A percentile compares a stretch with the other conserved stretches of the same genome.
phyloP scores from a whole-genome alignment of 805 yeast species.

The Candida dajiaensis region DNA sequence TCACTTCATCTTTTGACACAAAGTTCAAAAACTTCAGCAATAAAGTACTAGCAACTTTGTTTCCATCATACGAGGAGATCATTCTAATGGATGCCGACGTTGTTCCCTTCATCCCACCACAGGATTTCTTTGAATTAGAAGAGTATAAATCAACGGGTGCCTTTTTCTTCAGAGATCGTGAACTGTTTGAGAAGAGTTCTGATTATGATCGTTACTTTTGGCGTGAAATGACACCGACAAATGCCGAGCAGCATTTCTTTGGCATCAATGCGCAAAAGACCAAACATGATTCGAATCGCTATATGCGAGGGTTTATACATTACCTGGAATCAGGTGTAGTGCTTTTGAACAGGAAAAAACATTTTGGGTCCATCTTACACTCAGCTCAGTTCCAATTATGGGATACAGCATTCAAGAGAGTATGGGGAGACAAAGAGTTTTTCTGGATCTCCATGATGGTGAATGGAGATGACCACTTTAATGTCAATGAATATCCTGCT shows the following conservation, averaged over 20 bases:
- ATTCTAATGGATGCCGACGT: conserved; percentile 51
- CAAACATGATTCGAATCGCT: conserved; percentile 1
- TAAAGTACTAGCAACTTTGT: conserved; percentile 49
- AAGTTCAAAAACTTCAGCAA: conserved; percentile 29
- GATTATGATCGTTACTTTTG: background rate
- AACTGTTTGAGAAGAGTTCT: conserved; percentile 6
- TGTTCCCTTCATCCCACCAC: conserved; percentile 35
- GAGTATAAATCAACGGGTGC: conserved; percentile 32
- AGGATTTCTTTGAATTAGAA: conserved; percentile 28
- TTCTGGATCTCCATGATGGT: conserved; percentile 30
- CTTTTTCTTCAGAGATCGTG: conserved; percentile 40
- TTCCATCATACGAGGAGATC: conserved; percentile 47
- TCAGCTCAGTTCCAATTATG: conserved; percentile 17
- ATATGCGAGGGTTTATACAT: conserved; percentile 15
- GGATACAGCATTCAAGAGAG: conserved; percentile 16
- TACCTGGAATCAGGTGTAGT: conserved; percentile 28
- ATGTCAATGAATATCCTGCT: conserved; percentile 10
- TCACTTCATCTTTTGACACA: conserved; percentile 2
- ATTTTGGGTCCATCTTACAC: conserved; percentile 20
- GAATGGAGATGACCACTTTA: conserved; percentile 12
- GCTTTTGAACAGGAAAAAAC: conserved; percentile 17
- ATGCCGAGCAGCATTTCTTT: conserved; percentile 4
- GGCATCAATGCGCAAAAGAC: background rate
- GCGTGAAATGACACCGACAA: conserved; percentile 6
- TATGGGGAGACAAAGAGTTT: conserved; percentile 34